A percentile compares a stretch with the other conserved stretches of the same genome.
phyloP scores from a whole-genome alignment of 306 rosid species.

The Glycine latifolia region DNA sequence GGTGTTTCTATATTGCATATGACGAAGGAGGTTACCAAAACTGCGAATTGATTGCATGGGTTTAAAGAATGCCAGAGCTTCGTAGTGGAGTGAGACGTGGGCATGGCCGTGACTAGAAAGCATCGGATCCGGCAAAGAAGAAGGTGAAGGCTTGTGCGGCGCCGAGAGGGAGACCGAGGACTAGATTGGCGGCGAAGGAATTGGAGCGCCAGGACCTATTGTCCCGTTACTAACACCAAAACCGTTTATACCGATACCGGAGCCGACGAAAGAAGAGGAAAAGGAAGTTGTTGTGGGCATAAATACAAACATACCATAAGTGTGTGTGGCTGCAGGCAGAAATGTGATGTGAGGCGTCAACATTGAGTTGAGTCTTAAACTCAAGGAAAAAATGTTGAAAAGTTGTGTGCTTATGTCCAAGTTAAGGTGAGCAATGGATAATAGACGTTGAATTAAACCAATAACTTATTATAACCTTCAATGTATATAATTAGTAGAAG shows the following conservation, averaged over 20 bases:
- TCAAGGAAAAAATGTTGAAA: no score
- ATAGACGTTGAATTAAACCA: no score
- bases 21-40: slow-evolving; percentile 60
- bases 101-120: slow-evolving; percentile 62
- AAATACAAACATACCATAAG: no score
- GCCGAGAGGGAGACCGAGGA: slow-evolving; percentile 63
- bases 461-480: no score
- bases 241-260: slow-evolving; percentile 36
- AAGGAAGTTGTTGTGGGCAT: slow-evolving; percentile 54
- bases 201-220: slow-evolving; percentile 45
- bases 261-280: slow-evolving; percentile 44
- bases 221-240: slow-evolving; percentile 47
- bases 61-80: slow-evolving; percentile 96
- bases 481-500: no score
- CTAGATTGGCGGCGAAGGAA: slow-evolving; percentile 67
- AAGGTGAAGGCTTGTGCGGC: slow-evolving; percentile 70
- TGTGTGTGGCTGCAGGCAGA: no score
- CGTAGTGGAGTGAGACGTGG: slow-evolving; percentile 87
- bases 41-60: slow-evolving; percentile 78
- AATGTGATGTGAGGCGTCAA: no score
- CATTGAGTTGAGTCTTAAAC: no score
- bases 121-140: slow-evolving; percentile 46
- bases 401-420: no score
- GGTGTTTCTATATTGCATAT: slow-evolving; percentile 57
- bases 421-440: no score